Evolutionary conservation across 139 green algal genomes (phyloP).

Genomic region (Chlorella sp.): DNA sequence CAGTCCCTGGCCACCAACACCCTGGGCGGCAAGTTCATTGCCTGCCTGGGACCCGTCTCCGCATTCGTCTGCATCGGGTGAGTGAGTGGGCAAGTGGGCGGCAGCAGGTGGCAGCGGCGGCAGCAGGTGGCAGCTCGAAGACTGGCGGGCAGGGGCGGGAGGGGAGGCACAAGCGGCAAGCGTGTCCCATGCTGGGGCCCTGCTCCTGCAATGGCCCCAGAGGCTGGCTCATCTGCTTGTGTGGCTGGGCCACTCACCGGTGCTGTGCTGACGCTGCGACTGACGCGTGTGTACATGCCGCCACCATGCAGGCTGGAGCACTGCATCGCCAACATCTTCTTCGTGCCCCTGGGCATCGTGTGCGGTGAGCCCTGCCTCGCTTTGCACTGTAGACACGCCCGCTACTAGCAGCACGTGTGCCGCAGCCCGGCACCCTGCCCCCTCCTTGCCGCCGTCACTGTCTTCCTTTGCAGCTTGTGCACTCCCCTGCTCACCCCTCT

Average conservation of each 20-base stretch:
- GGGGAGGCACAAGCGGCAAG: neutral
- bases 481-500: neutral
- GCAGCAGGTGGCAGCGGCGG: too few species aligned
- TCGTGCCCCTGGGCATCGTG: constrained; percentile 49
- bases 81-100: neutral
- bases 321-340: constrained; percentile 81
- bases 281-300: neutral
- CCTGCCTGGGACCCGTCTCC: constrained; percentile 76
- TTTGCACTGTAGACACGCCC: neutral
- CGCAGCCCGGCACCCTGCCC: neutral
- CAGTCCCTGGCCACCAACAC: constrained; percentile 67
- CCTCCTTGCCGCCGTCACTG: neutral
- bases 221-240: neutral
- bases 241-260: neutral
- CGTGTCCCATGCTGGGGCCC: neutral
- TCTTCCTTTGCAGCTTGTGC: neutral
- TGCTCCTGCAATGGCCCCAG: neutral
- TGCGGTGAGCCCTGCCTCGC: neutral
- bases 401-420: neutral
- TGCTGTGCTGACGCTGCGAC: neutral
- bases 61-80: constrained; percentile 78
- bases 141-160: too few species aligned
- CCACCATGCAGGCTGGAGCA: constrained; percentile 84
- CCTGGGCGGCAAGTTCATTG: constrained; percentile 85
- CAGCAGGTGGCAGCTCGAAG: too few species aligned